These are phyloP conservation scores for Trypanosoma lewisi DNA, from an alignment of 208 protist species.

Conservation along the genomic window DNA sequence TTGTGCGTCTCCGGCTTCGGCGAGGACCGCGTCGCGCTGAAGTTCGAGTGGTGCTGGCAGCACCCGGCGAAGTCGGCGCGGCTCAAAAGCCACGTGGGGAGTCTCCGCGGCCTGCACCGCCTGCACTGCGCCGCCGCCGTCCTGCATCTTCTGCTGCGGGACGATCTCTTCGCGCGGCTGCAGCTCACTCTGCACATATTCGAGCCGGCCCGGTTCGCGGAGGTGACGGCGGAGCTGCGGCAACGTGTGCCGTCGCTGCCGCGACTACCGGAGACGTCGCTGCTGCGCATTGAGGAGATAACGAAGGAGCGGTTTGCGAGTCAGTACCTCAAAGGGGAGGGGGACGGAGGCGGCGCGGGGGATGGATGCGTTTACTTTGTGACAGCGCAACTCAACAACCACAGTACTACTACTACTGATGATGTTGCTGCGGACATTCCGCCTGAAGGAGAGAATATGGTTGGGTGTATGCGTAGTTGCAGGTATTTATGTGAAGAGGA, in stretches of 20 bases:
- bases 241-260: conserved; percentile 26
- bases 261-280: conserved; percentile 31
- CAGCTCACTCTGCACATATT: conserved; percentile 76
- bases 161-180: conserved; percentile 62
- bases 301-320: conserved; percentile 52
- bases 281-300: conserved; percentile 59
- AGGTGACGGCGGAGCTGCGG: conserved; percentile 29
- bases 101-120: conserved; percentile 33
- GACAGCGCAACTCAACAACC: conserved; percentile 1
- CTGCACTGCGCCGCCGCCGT: conserved; percentile 64
- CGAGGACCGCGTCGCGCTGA: conserved; percentile 85
- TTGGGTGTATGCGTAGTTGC: conserved; percentile 21
- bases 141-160: conserved; percentile 53
- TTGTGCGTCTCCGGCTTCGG: conserved; percentile 92
- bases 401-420: too few species aligned
- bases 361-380: conserved; percentile 20
- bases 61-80: conserved; percentile 65
- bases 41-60: conserved; percentile 96
- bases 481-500: conserved; percentile 43
- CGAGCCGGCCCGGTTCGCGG: conserved; percentile 36
- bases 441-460: background rate
- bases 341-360: background rate
- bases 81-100: conserved; percentile 35
- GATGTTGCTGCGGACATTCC: conserved; percentile 1
- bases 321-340: conserved; percentile 34